Conservation (phyloP, 164 flowering plant species). For the Vitis vinifera region DNA sequence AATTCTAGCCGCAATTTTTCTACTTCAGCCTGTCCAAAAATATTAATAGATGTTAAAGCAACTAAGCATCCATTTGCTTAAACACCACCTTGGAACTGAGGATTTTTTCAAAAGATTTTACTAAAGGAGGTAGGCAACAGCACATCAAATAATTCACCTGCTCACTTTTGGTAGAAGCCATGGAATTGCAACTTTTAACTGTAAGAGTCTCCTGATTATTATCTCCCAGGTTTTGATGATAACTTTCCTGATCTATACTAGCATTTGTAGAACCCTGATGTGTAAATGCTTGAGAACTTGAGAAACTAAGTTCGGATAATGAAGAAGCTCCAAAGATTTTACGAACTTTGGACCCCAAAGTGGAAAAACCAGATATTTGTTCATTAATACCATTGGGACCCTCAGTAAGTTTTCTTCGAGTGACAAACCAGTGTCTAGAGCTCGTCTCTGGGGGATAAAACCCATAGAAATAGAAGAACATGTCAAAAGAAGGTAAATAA, state of each 20-base stretch:
- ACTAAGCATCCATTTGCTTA: neutral
- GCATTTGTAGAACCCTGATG: constrained; percentile 7
- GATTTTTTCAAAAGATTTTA: neutral
- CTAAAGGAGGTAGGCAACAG: neutral
- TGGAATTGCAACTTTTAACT: constrained; percentile 9
- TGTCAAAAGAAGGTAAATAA: constrained; percentile 1
- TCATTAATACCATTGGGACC: constrained; percentile 6
- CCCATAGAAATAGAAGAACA: neutral
- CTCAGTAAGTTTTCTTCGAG: constrained; percentile 13
- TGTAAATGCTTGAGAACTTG: constrained; percentile 22
- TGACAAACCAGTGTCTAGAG: constrained; percentile 4
- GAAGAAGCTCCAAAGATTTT: constrained; percentile 12
- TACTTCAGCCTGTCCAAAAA: constrained; percentile 43
- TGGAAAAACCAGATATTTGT: constrained; percentile 16
- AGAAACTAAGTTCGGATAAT: constrained; percentile 15
- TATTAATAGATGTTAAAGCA: neutral
- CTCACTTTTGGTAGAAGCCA: constrained; percentile 20
- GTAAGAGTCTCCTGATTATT: constrained; percentile 6
- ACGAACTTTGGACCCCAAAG: constrained; percentile 10
- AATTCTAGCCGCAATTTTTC: constrained; percentile 55
- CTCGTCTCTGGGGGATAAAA: constrained; percentile 26
- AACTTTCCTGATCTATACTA: constrained; percentile 8
- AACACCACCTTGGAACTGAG: too few relatives aligned
- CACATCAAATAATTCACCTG: constrained; percentile 30
- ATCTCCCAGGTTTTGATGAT: constrained; percentile 20